Evolutionary conservation across 441 rosid species (phyloP).

Genomic region (Corymbia citriodora): DNA sequence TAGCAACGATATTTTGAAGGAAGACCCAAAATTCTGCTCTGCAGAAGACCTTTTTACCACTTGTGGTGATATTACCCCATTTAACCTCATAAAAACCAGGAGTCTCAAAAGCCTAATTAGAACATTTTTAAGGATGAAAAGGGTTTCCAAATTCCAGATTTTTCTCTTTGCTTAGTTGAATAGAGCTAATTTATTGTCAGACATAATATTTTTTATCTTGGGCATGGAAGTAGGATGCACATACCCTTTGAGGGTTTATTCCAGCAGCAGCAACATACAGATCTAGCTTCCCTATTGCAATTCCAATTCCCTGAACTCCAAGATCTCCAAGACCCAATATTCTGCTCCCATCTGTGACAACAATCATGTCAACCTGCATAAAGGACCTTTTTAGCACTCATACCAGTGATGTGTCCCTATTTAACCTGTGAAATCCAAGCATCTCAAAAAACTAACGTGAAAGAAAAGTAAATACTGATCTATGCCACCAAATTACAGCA

Average conservation of each 20-base stretch:
- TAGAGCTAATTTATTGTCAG: not conserved
- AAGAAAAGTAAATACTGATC: not conserved
- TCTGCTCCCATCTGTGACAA: conserved; percentile 99
- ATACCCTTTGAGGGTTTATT: conserved; percentile 97
- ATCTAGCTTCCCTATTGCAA: conserved; percentile 95
- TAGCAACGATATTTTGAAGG: not conserved
- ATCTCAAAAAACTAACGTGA: not conserved
- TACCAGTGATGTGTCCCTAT: not conserved
- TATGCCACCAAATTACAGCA: not conserved
- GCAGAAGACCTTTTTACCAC: not conserved
- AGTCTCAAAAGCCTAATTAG: not conserved
- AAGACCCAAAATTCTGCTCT: not conserved
- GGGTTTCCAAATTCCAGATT: not conserved
- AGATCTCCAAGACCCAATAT: conserved; percentile 98
- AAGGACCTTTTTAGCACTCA: not conserved
- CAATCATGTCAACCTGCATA: conserved; percentile 98
- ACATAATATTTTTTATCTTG: not conserved
- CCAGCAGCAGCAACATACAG: conserved; percentile 99
- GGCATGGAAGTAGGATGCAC: not conserved
- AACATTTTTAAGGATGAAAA: not conserved
- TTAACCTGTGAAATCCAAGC: not conserved
- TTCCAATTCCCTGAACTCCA: conserved; percentile 98
- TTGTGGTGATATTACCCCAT: not conserved
- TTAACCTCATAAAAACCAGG: not conserved
- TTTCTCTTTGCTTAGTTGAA: not conserved